These are phyloP conservation scores for Solanum verrucosum DNA, from an alignment of 257 asterid species.

Conservation along the genomic window DNA sequence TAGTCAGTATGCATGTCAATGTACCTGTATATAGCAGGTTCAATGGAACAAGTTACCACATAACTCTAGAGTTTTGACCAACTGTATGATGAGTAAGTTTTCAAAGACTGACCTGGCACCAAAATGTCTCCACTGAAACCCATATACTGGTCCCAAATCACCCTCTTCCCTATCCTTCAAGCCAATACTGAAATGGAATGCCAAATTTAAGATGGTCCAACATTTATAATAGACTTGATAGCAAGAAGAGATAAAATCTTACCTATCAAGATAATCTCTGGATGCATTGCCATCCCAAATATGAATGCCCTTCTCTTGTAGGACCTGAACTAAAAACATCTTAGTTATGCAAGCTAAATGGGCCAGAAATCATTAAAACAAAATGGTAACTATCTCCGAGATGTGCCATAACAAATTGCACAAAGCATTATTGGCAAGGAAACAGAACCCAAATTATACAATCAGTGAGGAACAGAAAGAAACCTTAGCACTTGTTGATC, in stretches of 20 bases:
- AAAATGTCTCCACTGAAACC: constrained; percentile 45
- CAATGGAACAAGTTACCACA: not conserved
- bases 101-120: constrained; percentile 29
- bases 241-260: not conserved
- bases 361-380: not conserved
- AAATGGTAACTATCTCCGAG: not conserved
- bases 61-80: not conserved
- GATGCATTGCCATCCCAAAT: constrained; percentile 54
- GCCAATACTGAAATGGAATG: constrained; percentile 25
- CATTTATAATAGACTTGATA: not conserved
- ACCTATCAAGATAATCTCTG: constrained; percentile 42
- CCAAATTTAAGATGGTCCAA: not conserved
- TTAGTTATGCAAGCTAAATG: not conserved
- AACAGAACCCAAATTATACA: not conserved
- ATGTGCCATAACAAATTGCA: not conserved
- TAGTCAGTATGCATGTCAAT: constrained; percentile 43
- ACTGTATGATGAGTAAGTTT: not conserved
- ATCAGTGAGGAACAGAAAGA: not conserved
- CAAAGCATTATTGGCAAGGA: not conserved
- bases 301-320: constrained; percentile 39
- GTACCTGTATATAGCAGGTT: constrained; percentile 16
- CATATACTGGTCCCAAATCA: constrained; percentile 42
- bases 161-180: constrained; percentile 40
- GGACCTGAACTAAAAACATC: constrained; percentile 9
- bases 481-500: constrained; percentile 95